Conservation (phyloP, 306 rosid species). For the Alnus rubra region DNA sequence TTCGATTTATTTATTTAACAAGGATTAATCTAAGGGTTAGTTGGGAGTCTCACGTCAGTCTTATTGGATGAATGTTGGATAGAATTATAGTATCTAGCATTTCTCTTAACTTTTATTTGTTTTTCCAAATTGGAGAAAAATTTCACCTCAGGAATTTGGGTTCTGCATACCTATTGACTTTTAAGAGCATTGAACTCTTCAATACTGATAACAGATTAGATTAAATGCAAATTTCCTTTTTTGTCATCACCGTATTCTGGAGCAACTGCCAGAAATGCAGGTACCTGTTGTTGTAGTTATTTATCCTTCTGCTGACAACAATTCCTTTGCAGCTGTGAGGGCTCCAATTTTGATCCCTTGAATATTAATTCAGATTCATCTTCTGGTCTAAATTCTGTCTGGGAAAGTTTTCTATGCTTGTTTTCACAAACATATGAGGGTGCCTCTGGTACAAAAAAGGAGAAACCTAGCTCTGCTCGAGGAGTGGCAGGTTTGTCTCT, state of each 20-base stretch:
- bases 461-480: conserved; percentile 63
- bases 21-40: too few relatives aligned
- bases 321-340: conserved; percentile 53
- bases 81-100: too few relatives aligned
- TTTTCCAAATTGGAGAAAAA: background rate
- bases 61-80: too few relatives aligned
- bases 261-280: background rate
- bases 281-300: conserved; percentile 12
- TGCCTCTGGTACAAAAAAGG: conserved; percentile 66
- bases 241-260: conserved; percentile 6
- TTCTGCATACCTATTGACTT: background rate
- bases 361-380: conserved; percentile 61
- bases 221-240: background rate
- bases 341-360: conserved; percentile 75
- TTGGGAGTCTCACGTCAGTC: too few relatives aligned
- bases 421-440: conserved; percentile 60
- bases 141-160: background rate
- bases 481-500: conserved; percentile 76
- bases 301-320: conserved; percentile 23
- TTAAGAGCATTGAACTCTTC: background rate
- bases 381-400: conserved; percentile 51
- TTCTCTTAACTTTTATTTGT: background rate
- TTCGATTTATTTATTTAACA: too few relatives aligned
- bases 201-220: background rate
- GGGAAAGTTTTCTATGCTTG: conserved; percentile 50